Evolutionary conservation across 768 basidiomycete species (phyloP).

Genomic region (Termitomyces titanicus): DNA sequence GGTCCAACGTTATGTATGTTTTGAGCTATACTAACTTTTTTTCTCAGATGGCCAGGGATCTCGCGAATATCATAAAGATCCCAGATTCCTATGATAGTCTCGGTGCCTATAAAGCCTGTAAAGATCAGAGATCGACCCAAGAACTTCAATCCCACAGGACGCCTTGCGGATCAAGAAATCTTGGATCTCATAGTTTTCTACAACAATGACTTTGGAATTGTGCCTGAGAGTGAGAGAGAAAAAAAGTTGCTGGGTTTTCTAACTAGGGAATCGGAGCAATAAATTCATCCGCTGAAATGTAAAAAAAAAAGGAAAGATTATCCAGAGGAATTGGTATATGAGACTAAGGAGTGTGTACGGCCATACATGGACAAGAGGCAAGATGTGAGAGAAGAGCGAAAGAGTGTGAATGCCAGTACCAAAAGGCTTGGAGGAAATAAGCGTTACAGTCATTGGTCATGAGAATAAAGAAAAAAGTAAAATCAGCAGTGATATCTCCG

Average conservation of each 20-base stretch:
- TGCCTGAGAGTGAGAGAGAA: not conserved
- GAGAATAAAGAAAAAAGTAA: not conserved
- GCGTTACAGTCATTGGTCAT: not conserved
- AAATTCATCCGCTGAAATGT: not conserved
- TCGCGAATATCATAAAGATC: slow-evolving; percentile 1
- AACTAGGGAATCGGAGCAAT: not conserved
- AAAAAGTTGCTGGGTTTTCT: slow-evolving; percentile 1
- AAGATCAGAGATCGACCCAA: slow-evolving; percentile 6
- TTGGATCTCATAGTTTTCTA: slow-evolving; percentile 6
- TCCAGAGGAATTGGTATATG: not conserved
- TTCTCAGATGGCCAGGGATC: not conserved
- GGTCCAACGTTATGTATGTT: no score
- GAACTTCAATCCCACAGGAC: not conserved
- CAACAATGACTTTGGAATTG: slow-evolving; percentile 5
- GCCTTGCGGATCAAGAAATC: not conserved
- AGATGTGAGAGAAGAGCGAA: not conserved
- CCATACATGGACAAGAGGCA: not conserved
- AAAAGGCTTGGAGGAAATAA: not conserved
- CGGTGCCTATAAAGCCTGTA: not conserved
- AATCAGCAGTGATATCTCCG: not conserved
- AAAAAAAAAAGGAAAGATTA: no score
- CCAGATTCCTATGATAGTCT: not conserved
- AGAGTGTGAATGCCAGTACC: not conserved
- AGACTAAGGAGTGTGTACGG: not conserved
- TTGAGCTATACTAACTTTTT: not conserved